Evolutionary conservation across 2,329 filamentous ascomycete species (phyloP).

Genomic region (Colletotrichum sp.): DNA sequence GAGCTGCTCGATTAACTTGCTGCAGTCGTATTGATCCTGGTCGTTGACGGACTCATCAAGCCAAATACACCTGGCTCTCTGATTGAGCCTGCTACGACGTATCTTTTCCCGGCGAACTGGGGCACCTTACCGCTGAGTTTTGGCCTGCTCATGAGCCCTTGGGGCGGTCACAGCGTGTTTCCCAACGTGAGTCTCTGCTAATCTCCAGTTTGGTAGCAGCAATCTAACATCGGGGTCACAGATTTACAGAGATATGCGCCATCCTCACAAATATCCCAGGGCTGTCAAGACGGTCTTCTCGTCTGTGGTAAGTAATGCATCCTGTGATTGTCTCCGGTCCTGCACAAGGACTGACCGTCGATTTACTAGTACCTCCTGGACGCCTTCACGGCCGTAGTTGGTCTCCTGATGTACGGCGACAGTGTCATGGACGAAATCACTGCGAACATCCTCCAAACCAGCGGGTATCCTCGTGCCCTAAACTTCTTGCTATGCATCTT

Average conservation of each 20-base stretch:
- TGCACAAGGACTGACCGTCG: neutral
- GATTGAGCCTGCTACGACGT: conserved; percentile 77
- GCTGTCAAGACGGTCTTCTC: conserved; percentile 82
- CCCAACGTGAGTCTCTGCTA: conserved; percentile 65
- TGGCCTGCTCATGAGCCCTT: conserved; percentile 83
- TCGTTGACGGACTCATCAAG: conserved; percentile 88
- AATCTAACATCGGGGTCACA: conserved; percentile 27
- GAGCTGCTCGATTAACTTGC: neutral
- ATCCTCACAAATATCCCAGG: conserved; percentile 80
- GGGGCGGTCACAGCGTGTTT: conserved; percentile 73
- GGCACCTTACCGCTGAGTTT: conserved; percentile 85
- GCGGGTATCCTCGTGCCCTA: conserved; percentile 75
- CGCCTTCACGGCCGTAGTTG: conserved; percentile 79
- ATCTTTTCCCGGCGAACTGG: conserved; percentile 87
- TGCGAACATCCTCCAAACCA: conserved; percentile 79
- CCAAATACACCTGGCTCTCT: conserved; percentile 81
- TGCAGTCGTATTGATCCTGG: conserved; percentile 80
- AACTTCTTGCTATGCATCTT: conserved; percentile 84
- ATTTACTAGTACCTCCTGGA: conserved; percentile 75
- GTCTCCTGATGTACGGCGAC: conserved; percentile 94
- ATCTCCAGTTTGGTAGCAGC: neutral
- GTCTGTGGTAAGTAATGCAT: conserved; percentile 70
- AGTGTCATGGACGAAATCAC: conserved; percentile 88
- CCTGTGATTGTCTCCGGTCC: neutral
- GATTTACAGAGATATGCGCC: conserved; percentile 68